phyloP scores from a whole-genome alignment of 306 rosid genomes.

The Potentilla sterilis region DNA sequence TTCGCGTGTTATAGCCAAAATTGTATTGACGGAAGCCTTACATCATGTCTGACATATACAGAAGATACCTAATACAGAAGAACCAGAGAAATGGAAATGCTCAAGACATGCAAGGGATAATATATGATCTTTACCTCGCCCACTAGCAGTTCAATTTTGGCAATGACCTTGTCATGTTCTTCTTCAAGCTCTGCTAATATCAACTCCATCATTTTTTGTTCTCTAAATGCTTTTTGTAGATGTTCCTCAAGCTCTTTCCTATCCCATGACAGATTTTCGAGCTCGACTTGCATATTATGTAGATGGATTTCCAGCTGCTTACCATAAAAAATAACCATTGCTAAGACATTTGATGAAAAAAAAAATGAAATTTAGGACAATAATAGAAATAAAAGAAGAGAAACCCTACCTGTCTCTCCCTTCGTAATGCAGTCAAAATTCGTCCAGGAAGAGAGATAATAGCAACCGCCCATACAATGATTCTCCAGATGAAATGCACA shows the following conservation, averaged over 20 bases:
- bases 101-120: constrained; percentile 6
- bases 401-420: constrained; percentile 65
- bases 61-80: background rate
- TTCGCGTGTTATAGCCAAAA: background rate
- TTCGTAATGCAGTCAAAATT: constrained; percentile 46
- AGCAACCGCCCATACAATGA: constrained; percentile 47
- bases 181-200: constrained; percentile 65
- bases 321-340: background rate
- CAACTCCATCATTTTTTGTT: constrained; percentile 63
- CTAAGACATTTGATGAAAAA: background rate
- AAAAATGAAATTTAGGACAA: background rate
- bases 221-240: constrained; percentile 49
- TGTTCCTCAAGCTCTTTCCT: constrained; percentile 50
- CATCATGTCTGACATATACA: constrained; percentile 7
- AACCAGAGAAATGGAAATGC: background rate
- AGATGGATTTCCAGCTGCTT: constrained; percentile 58
- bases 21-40: background rate
- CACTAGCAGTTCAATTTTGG: constrained; percentile 56
- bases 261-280: constrained; percentile 55
- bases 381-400: background rate
- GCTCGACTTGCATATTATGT: constrained; percentile 44
- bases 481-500: constrained; percentile 43
- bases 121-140: constrained; percentile 46
- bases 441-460: constrained; percentile 60
- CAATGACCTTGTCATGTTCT: constrained; percentile 63